phyloP scores from a whole-genome alignment of 768 basidiomycete genomes.

The Calocybe indica region DNA sequence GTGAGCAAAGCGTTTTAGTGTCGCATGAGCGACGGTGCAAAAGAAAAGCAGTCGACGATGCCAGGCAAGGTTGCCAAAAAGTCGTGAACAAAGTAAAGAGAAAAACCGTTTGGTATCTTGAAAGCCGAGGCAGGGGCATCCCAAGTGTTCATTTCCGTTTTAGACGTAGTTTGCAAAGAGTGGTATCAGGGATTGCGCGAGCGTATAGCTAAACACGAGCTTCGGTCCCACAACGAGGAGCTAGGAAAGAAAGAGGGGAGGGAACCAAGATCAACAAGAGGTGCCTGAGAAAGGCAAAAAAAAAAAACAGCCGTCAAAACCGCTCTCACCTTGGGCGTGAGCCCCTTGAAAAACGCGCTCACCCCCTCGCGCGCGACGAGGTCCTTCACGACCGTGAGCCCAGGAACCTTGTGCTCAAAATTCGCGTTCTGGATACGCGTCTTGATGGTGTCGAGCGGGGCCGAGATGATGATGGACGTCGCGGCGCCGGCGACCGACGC shows the following conservation, averaged over 20 bases:
- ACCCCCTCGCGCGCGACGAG: constrained; percentile 83
- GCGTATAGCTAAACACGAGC: constrained; percentile 96
- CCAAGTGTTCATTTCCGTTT: background rate
- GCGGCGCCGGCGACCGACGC: constrained; percentile 93
- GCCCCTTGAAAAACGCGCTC: constrained; percentile 88
- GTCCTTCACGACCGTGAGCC: constrained; percentile 77
- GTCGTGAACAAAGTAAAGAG: too few species aligned
- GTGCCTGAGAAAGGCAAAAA: constrained; percentile 19
- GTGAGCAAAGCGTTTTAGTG: too few species aligned
- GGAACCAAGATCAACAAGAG: too few species aligned
- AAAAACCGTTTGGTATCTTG: too few species aligned
- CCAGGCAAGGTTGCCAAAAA: too few species aligned
- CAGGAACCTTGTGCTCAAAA: constrained; percentile 82
- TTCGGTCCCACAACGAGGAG: constrained; percentile 96
- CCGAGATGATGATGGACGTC: constrained; percentile 92
- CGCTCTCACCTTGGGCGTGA: constrained; percentile 82
- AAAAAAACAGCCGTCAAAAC: background rate
- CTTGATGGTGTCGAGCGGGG: constrained; percentile 94
- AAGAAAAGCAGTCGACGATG: too few species aligned
- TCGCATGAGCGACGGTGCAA: too few species aligned
- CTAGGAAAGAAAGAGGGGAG: constrained; percentile 27
- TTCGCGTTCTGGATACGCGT: constrained; percentile 98
- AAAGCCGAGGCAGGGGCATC: too few species aligned
- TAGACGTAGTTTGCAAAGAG: constrained; percentile 83
- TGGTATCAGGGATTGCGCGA: constrained; percentile 94